Conservation (phyloP, 164 flowering plant species). For the Umbellularia californica region DNA sequence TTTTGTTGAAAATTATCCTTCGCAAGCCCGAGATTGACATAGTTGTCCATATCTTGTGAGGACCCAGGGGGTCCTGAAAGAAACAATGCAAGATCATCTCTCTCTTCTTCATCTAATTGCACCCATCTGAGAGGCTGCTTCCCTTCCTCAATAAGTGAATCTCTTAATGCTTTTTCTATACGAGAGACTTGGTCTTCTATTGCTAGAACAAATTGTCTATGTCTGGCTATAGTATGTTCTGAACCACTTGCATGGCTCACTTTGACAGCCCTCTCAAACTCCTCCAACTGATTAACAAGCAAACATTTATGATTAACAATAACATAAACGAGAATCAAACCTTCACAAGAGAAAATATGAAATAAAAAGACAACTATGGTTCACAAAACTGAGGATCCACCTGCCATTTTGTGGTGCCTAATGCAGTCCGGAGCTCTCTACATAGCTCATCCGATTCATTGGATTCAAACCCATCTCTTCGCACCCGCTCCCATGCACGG, state of each 20-base stretch:
- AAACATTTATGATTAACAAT: conserved; percentile 2
- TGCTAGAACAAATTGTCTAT: conserved; percentile 62
- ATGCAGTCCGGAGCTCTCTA: conserved; percentile 70
- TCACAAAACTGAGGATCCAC: conserved; percentile 20
- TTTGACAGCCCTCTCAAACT: conserved; percentile 82
- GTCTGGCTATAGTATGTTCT: conserved; percentile 50
- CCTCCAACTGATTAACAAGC: conserved; percentile 59
- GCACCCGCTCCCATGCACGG: conserved; percentile 60
- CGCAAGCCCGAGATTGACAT: conserved; percentile 9
- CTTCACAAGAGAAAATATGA: not conserved
- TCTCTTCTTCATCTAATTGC: conserved; percentile 65
- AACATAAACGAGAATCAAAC: not conserved
- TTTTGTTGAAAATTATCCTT: conserved; percentile 7
- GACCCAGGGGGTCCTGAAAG: conserved; percentile 53
- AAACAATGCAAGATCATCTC: conserved; percentile 75
- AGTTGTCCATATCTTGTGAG: conserved; percentile 22
- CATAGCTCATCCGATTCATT: conserved; percentile 43
- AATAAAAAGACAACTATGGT: not conserved
- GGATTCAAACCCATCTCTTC: conserved; percentile 36
- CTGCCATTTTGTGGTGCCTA: conserved; percentile 98
- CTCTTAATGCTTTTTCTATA: conserved; percentile 53
- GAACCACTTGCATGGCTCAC: conserved; percentile 42
- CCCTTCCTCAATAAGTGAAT: conserved; percentile 43
- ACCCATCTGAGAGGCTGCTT: conserved; percentile 75
- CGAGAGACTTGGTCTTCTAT: conserved; percentile 61